Percentiles rank a stretch among this genome's conserved stretches.
Evolutionary conservation across 371 early-diverging fungal genomes (phyloP).

Genomic region (Mucor sp.): DNA sequence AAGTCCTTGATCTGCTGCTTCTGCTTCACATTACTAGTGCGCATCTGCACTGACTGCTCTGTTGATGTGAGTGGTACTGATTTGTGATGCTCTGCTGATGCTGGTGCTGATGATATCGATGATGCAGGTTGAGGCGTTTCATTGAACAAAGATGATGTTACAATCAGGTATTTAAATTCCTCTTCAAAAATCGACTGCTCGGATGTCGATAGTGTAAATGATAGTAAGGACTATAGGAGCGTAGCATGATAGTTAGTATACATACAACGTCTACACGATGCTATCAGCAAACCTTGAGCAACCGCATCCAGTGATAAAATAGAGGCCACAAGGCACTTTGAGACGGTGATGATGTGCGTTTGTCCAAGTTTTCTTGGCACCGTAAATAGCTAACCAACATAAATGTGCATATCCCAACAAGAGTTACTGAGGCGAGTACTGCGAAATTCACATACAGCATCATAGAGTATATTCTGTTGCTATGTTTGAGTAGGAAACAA

Average conservation of each 20-base stretch:
- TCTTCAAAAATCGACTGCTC: constrained; percentile 69
- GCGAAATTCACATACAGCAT: background rate
- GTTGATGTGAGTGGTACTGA: background rate
- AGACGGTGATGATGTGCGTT: background rate
- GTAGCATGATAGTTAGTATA: background rate
- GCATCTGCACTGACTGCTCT: background rate
- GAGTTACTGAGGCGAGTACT: background rate
- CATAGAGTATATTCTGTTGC: background rate
- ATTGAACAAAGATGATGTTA: constrained; percentile 65
- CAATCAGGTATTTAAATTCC: constrained; percentile 66
- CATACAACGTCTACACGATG: background rate
- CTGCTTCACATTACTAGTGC: background rate
- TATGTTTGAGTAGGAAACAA: background rate
- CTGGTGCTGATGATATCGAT: background rate
- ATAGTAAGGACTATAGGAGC: constrained; percentile 27
- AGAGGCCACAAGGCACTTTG: background rate
- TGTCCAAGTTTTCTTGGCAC: background rate
- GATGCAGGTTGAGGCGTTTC: constrained; percentile 26
- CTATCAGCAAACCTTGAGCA: background rate
- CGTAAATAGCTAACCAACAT: background rate
- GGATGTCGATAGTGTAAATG: constrained; percentile 42
- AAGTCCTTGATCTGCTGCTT: background rate
- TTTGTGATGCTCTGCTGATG: background rate
- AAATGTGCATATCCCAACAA: background rate
- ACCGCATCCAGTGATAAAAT: background rate